A percentile compares a stretch with the other conserved stretches of the same genome.
phyloP scores from a whole-genome alignment of 1,284 basidiomycete species.

The Pascua sp. region DNA sequence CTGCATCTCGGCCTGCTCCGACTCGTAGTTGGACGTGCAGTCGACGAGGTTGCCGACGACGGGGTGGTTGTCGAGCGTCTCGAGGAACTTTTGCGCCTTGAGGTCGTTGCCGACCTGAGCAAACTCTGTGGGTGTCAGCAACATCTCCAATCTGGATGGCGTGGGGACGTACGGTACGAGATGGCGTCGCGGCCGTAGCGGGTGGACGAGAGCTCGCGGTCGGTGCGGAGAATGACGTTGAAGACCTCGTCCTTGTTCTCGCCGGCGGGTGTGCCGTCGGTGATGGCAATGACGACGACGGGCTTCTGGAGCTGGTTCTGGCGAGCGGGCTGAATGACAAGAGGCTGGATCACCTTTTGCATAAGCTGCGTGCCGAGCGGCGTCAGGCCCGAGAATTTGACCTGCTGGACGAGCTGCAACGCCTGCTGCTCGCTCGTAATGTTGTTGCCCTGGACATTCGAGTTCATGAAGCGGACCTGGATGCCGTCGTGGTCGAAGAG shows the following conservation, averaged over 20 bases:
- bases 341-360: conserved; percentile 51
- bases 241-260: conserved; percentile 47
- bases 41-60: conserved; percentile 50
- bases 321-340: conserved; percentile 50
- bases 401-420: conserved; percentile 46
- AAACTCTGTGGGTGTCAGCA: conserved; percentile 34
- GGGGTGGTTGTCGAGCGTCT: conserved; percentile 51
- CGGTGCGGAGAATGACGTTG: conserved; percentile 47
- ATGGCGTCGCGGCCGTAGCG: conserved; percentile 52
- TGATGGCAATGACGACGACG: conserved; percentile 50
- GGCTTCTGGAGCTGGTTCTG: conserved; percentile 49
- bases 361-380: conserved; percentile 50
- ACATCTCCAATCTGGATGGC: too few species aligned
- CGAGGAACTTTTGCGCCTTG: conserved; percentile 51
- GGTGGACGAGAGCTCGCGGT: conserved; percentile 42
- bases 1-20: conserved; percentile 50
- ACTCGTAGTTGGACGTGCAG: conserved; percentile 49
- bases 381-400: conserved; percentile 53
- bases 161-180: conserved; percentile 47
- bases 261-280: conserved; percentile 50
- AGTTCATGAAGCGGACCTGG: conserved; percentile 53
- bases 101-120: conserved; percentile 52
- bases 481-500: conserved; percentile 54
- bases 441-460: conserved; percentile 49
- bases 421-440: conserved; percentile 49